Evolutionary conservation across 2,329 filamentous ascomycete species (phyloP), one percentile per base, ranked within the genome.

Genomic region (Cercospora sp.): DNA sequence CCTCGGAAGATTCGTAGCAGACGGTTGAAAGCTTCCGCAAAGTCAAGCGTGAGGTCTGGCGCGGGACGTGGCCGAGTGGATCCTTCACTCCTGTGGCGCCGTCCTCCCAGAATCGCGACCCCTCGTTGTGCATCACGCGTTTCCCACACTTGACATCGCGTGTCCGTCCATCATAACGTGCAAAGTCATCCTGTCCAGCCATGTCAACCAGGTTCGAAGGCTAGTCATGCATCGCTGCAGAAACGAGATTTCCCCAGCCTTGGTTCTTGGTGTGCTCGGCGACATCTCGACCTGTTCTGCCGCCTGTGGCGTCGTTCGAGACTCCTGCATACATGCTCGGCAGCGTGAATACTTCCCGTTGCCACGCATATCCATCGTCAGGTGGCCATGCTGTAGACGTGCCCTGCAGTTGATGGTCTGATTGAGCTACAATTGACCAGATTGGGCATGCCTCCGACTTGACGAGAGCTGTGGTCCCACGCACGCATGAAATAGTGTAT

Each of bases 21-120:
- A 13, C 61, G 18, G 61, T 63, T 63, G 61, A 63, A 59, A 63
- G 61, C 61, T 63, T 63, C 61, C 28, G 42, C 8, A 10, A 28
- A 16, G 12, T 63, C 28, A 23, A 53, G 45, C 60, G 30, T 63
- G 45, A 53, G 26, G 61, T 63, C 42, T 48, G 61, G 61, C 23
- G 42, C 61, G 61, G 61, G 28, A 55, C 26, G 39, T n/a, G 45
- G 61, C 61, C 61, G 61, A 63, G 61, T 63, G 61, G 61, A 63
- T 63, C 61, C 61, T 63, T 20, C 45, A 20, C 61, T 55, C 61
- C 61, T 63, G 61, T 63, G 61, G 61, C 48, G 48, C 30, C 28
- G 42, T 12, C 30, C 20, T 39, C 36, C 16, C 20, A 63, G 30
- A 57, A 51, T 63, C 23, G 28, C 13, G 26, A 12, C 60, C 18